phyloP scores from a whole-genome alignment of 768 basidiomycete species.

The Panaeolus cyanescens region DNA sequence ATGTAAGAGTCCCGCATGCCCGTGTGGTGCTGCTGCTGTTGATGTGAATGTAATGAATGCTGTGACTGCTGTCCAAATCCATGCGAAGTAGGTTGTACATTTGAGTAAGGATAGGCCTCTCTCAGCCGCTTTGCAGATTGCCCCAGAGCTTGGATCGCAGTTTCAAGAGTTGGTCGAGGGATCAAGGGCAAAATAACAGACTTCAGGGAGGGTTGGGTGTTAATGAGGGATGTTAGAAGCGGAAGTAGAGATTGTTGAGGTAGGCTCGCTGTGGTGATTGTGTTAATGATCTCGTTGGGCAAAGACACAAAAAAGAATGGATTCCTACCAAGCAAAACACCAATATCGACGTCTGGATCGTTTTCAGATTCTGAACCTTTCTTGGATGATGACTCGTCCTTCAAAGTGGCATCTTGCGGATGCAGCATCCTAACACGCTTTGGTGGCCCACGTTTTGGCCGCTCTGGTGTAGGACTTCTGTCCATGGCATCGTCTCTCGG shows the following conservation, averaged over 20 bases:
- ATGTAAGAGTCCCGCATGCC: conserved; percentile 86
- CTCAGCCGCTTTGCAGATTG: conserved; percentile 72
- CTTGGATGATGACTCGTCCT: conserved; percentile 52
- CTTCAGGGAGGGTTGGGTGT: conserved; percentile 71
- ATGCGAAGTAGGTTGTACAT: conserved; percentile 35
- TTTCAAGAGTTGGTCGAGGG: conserved; percentile 82
- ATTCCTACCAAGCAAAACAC: conserved; percentile 73
- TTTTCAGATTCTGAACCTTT: conserved; percentile 44
- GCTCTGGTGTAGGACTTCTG: conserved; percentile 82
- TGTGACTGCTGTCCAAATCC: conserved; percentile 18
- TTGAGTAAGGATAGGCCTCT: conserved; percentile 85
- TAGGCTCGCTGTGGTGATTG: conserved; percentile 60
- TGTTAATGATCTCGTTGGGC: conserved; percentile 14
- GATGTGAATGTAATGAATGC: conserved; percentile 10
- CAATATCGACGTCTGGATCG: conserved; percentile 70
- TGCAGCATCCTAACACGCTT: conserved; percentile 62
- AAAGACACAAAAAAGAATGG: conserved; percentile 4
- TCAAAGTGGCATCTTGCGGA: conserved; percentile 28
- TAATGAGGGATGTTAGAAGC: conserved; percentile 67
- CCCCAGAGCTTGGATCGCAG: conserved; percentile 67
- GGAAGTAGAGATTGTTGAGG: conserved; percentile 78
- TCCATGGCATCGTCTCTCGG: conserved; percentile 77
- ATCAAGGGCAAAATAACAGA: conserved; percentile 73
- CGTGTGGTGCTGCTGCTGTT: conserved; percentile 32
- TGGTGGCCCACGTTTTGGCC: conserved; percentile 66